A percentile compares a stretch with the other conserved stretches of the same genome.
Conservation (phyloP, 768 basidiomycete species). For the Hypsizygus marmoreus region DNA sequence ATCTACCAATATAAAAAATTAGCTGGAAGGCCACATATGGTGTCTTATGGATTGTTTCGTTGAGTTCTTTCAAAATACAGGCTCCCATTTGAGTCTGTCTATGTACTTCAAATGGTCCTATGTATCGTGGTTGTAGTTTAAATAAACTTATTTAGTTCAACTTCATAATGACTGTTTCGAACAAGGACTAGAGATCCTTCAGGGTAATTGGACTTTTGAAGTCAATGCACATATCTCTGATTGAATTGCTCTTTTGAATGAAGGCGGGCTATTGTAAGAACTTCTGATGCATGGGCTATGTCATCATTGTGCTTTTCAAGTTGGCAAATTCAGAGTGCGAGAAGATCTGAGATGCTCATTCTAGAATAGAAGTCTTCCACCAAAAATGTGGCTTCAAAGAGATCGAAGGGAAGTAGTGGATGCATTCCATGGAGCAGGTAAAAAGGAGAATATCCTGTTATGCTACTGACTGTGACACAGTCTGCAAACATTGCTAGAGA, state of each 20-base stretch:
- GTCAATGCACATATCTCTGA: background rate
- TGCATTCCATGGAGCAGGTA: no score
- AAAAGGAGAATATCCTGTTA: no score
- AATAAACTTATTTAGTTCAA: slow-evolving; percentile 12
- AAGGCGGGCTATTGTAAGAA: slow-evolving; percentile 7
- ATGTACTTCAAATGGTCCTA: slow-evolving; percentile 30
- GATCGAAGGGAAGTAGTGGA: slow-evolving; percentile 28
- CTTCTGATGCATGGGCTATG: no score
- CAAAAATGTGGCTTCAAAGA: slow-evolving; percentile 21
- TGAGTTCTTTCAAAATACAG: slow-evolving; percentile 16
- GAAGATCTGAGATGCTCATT: slow-evolving; percentile 12
- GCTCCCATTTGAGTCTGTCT: slow-evolving; percentile 9
- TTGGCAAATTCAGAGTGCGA: slow-evolving; percentile 11
- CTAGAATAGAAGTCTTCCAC: background rate
- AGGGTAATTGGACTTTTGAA: slow-evolving; percentile 14
- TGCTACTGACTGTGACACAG: no score
- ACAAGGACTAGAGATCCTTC: slow-evolving; percentile 24
- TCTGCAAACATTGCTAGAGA: no score
- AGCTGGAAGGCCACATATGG: slow-evolving; percentile 8
- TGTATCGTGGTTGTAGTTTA: slow-evolving; percentile 26
- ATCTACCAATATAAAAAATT: no score
- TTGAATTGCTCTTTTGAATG: slow-evolving; percentile 12
- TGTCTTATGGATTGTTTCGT: slow-evolving; percentile 7
- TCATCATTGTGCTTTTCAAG: slow-evolving; percentile 18
- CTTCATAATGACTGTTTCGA: slow-evolving; percentile 23